Evolutionary conservation across 2,329 filamentous ascomycete genomes (phyloP).

Genomic region (Sclerotinia spermophila): DNA sequence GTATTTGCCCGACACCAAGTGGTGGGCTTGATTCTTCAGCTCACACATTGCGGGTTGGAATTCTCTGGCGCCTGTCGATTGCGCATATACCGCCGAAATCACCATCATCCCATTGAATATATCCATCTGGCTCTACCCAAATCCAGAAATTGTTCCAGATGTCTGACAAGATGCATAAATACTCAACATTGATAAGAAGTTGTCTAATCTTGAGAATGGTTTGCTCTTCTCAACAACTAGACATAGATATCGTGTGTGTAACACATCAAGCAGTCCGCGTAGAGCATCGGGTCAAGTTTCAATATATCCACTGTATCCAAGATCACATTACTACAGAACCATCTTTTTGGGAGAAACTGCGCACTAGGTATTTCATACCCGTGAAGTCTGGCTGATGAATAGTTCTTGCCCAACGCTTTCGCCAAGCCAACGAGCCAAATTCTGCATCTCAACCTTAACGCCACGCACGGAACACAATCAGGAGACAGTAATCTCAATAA

Average conservation of each 20-base stretch:
- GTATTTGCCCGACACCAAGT: background rate
- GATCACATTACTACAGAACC: background rate
- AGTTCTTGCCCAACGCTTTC: background rate
- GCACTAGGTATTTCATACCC: slow-evolving; percentile 5
- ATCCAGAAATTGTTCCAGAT: background rate
- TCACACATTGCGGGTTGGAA: background rate
- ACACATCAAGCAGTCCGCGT: background rate
- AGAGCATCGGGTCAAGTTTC: background rate
- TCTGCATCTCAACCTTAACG: background rate
- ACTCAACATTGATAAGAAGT: background rate
- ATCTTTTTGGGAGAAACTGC: background rate
- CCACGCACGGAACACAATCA: background rate
- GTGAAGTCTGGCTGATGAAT: background rate
- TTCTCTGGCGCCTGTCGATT: background rate
- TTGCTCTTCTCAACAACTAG: background rate
- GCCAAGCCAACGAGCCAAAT: background rate
- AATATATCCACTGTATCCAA: slow-evolving; percentile 5
- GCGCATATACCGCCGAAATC: background rate
- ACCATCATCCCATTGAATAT: slow-evolving; percentile 12
- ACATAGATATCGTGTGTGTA: background rate
- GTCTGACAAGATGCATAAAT: background rate
- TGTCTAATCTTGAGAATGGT: slow-evolving; percentile 9
- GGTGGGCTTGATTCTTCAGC: background rate
- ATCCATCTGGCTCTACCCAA: background rate
- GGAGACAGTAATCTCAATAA: background rate